A percentile compares a stretch with the other conserved stretches of the same genome.
These are phyloP conservation scores for Scedosporium dehoogii DNA, from an alignment of 2,329 filamentous ascomycete genomes.

Conservation along the genomic window DNA sequence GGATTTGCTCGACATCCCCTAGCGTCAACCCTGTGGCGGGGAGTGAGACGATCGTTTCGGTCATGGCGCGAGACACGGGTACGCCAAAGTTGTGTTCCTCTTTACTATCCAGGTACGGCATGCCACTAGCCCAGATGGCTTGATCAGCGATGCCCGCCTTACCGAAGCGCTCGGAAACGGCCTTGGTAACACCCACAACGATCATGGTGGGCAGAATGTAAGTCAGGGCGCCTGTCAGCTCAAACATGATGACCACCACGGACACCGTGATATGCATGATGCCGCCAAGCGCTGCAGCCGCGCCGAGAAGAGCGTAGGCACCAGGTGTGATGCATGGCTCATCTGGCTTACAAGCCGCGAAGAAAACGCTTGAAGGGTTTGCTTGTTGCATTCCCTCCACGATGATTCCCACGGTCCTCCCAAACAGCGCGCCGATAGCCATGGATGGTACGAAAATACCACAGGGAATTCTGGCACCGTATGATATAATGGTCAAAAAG, in stretches of 20 bases:
- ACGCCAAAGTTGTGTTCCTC: constrained; percentile 96
- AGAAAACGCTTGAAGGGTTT: constrained; percentile 74
- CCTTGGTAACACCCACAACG: constrained; percentile 93
- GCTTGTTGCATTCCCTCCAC: constrained; percentile 83
- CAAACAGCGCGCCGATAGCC: constrained; percentile 92
- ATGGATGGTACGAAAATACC: constrained; percentile 98
- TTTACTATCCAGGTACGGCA: constrained; percentile 94
- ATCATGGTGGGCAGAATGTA: constrained; percentile 99
- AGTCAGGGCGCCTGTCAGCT: constrained; percentile 90
- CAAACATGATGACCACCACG: constrained; percentile 98
- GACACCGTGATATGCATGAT: constrained; percentile 98
- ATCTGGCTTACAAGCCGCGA: constrained; percentile 79
- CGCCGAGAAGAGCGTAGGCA: constrained; percentile 92
- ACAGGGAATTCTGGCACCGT: constrained; percentile 94
- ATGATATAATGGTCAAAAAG: constrained; percentile 86
- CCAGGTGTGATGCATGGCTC: constrained; percentile 94
- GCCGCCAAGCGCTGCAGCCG: constrained; percentile 80
- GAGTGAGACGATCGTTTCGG: constrained; percentile 61
- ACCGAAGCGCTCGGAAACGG: constrained; percentile 81
- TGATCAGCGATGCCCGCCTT: constrained; percentile 94
- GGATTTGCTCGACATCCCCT: constrained; percentile 64
- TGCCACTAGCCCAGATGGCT: constrained; percentile 98
- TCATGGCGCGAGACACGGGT: constrained; percentile 86
- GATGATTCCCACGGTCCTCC: constrained; percentile 85
- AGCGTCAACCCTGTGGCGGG: constrained; percentile 66